phyloP scores from a whole-genome alignment of 169 alveolate genomes.

The Plasmodium vivax region DNA sequence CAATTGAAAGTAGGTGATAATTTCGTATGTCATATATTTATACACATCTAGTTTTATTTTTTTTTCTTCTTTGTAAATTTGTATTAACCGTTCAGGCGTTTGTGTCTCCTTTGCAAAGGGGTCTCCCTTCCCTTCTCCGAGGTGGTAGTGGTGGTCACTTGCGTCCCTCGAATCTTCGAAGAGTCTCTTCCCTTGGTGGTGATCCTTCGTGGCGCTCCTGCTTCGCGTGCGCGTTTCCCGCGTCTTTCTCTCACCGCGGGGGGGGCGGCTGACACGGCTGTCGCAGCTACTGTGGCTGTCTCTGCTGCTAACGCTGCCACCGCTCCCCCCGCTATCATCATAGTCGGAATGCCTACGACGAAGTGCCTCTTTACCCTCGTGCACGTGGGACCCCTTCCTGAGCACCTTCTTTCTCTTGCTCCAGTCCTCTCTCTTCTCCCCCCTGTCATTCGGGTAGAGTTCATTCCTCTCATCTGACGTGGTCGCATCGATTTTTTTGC shows the following conservation, averaged over 20 bases:
- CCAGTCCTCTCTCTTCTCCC: not conserved
- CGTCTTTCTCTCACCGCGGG: not conserved
- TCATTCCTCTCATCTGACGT: not conserved
- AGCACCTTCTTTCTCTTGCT: not conserved
- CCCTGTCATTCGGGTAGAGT: not conserved
- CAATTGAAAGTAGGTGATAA: slow-evolving; percentile 57
- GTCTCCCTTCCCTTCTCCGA: not conserved
- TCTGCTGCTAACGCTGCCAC: not conserved
- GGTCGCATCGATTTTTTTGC: not conserved
- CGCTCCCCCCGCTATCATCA: not conserved
- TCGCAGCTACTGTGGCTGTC: not conserved
- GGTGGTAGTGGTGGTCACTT: not conserved
- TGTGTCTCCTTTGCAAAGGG: not conserved
- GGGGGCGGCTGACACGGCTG: not conserved
- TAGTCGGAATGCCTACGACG: not conserved
- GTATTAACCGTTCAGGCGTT: slow-evolving; percentile 72
- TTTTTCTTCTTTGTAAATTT: slow-evolving; percentile 53
- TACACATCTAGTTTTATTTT: slow-evolving; percentile 51
- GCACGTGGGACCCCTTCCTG: not conserved
- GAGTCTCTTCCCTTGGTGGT: slow-evolving; percentile 8
- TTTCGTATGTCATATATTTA: slow-evolving; percentile 61
- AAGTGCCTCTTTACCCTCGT: not conserved
- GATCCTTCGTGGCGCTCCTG: not conserved
- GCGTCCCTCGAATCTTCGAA: slow-evolving; percentile 16
- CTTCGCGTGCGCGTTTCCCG: not conserved